Conservation (phyloP, 495 filamentous ascomycete species). For the Melanomma pulvis-pyrius region DNA sequence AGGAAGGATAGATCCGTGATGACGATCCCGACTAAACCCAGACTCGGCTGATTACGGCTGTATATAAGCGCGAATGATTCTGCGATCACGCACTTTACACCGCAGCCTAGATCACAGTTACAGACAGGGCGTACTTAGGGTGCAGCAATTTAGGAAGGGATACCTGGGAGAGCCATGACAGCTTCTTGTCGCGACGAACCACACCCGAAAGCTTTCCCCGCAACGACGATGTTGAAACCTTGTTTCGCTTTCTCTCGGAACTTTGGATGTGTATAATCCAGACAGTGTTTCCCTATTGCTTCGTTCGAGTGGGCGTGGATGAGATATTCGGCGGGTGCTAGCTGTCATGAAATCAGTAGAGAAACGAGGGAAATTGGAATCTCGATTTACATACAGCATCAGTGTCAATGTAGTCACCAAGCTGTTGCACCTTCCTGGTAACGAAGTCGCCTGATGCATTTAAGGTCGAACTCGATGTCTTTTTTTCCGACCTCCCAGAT, state of each 20-base stretch:
- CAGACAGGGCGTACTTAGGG: not conserved
- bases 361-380: not conserved
- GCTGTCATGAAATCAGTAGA: not conserved
- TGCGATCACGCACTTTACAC: conserved; percentile 46
- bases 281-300: conserved; percentile 44
- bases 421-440: conserved; percentile 42
- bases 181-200: conserved; percentile 52
- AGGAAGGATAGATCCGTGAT: conserved; percentile 46
- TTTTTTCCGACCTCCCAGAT: not conserved
- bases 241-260: conserved; percentile 45
- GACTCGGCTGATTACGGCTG: conserved; percentile 47
- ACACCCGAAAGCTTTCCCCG: conserved; percentile 50
- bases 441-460: conserved; percentile 10
- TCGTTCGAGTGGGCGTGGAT: conserved; percentile 40
- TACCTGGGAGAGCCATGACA: conserved; percentile 42
- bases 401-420: conserved; percentile 53
- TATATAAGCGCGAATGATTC: conserved; percentile 52
- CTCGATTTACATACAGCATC: conserved; percentile 28
- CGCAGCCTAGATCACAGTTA: conserved; percentile 22
- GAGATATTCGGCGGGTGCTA: conserved; percentile 46
- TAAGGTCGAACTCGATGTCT: not conserved
- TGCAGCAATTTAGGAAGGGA: not conserved
- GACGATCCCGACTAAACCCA: conserved; percentile 48
- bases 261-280: conserved; percentile 47
- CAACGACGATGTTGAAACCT: conserved; percentile 49